Evolutionary conservation across 2,329 filamentous ascomycete species (phyloP).

Genomic region (Xylariaceae sp.): DNA sequence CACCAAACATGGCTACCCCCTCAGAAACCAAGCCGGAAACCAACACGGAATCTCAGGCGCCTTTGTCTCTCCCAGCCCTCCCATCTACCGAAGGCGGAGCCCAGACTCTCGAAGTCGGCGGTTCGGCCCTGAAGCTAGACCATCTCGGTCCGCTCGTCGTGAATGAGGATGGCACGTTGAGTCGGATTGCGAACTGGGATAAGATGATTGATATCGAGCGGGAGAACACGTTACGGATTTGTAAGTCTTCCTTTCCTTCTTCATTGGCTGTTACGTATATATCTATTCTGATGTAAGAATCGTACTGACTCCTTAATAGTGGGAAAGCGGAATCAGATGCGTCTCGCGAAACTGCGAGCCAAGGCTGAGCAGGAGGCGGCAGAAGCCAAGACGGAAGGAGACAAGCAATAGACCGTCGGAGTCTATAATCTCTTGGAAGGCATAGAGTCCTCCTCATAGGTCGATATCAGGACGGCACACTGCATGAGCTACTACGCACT

Average conservation of each 20-base stretch:
- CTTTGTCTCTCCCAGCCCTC: conserved; percentile 5
- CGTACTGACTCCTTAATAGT: conserved; percentile 42
- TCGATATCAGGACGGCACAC: background rate
- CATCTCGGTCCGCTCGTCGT: conserved; percentile 69
- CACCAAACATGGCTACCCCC: conserved; percentile 1
- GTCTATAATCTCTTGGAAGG: no score
- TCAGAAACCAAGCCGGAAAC: conserved; percentile 4
- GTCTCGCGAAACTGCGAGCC: conserved; percentile 43
- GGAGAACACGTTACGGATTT: conserved; percentile 59
- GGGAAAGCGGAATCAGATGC: conserved; percentile 61
- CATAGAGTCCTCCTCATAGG: background rate
- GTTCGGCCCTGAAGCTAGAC: conserved; percentile 52
- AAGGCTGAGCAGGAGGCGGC: conserved; percentile 7
- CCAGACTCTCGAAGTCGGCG: conserved; percentile 35
- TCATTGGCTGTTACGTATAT: background rate
- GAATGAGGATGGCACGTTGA: conserved; percentile 65
- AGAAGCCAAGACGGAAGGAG: background rate
- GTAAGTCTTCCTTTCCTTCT: conserved; percentile 6
- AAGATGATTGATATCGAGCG: conserved; percentile 65
- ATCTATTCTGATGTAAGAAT: background rate
- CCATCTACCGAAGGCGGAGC: conserved; percentile 13
- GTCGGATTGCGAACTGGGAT: conserved; percentile 67
- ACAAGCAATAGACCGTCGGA: background rate
- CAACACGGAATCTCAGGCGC: background rate
- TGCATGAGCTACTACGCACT: background rate